Conservation (phyloP, 208 protist genomes). For the Leishmania amazonensis region DNA sequence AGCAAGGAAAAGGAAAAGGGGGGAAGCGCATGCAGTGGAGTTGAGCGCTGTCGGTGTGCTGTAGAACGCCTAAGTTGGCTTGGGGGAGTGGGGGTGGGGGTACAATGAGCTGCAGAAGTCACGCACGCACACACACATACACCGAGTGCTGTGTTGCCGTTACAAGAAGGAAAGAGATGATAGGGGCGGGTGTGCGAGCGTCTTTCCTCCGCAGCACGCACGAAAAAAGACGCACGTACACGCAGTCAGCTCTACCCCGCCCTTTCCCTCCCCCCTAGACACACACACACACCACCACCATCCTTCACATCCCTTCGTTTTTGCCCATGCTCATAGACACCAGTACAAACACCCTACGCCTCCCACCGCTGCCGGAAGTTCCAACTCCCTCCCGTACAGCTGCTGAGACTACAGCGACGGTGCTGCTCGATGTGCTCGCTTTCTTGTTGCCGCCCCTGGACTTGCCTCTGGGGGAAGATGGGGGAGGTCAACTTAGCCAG, state of each 20-base stretch:
- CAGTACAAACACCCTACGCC: background rate
- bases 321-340: background rate
- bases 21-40: background rate
- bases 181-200: background rate
- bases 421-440: background rate
- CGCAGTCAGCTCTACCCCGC: background rate
- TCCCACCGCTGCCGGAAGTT: background rate
- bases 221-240: background rate
- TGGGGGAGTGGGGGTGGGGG: background rate
- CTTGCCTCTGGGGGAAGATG: background rate
- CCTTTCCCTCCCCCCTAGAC: background rate
- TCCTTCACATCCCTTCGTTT: background rate
- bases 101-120: no score
- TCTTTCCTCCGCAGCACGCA: background rate
- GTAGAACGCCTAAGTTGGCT: background rate
- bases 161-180: background rate
- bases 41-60: background rate
- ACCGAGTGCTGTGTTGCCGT: no score
- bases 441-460: no score
- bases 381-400: background rate
- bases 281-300: background rate
- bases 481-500: slow-evolving; percentile 43
- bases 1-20: background rate
- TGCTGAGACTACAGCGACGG: background rate
- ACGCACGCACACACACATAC: no score